phyloP scores from a whole-genome alignment of 306 rosid genomes.

The Gastrolobium bilobum region DNA sequence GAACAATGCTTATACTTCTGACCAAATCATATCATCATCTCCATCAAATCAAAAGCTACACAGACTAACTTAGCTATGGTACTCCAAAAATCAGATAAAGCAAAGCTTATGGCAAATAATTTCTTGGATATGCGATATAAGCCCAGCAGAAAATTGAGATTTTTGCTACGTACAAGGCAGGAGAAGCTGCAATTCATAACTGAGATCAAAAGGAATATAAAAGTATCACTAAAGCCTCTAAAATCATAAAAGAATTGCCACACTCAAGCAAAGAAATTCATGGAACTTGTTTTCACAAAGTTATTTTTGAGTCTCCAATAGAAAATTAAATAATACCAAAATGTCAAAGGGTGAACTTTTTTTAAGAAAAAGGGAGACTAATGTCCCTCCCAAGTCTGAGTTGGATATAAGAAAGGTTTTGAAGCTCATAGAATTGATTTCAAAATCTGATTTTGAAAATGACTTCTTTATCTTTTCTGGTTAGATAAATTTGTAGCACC shows the following conservation, averaged over 20 bases:
- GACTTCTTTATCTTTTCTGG: neutral
- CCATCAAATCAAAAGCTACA: constrained; percentile 37
- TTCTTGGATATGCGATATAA: constrained; percentile 16
- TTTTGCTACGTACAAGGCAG: constrained; percentile 14
- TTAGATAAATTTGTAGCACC: constrained; percentile 7
- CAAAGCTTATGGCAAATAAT: constrained; percentile 14
- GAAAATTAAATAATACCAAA: neutral
- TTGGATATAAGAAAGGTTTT: neutral
- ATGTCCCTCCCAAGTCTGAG: constrained; percentile 3
- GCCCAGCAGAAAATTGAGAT: constrained; percentile 2
- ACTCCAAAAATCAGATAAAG: constrained; percentile 3
- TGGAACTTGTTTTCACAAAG: neutral
- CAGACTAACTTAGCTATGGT: neutral
- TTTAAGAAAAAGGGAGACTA: neutral
- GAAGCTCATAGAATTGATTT: neutral
- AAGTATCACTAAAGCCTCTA: constrained; percentile 1
- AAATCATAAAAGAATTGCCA: neutral
- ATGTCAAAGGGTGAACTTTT: neutral
- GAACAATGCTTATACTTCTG: neutral
- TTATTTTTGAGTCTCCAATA: neutral
- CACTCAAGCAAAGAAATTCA: neutral
- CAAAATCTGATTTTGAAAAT: constrained; percentile 10
- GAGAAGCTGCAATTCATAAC: neutral
- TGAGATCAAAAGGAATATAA: neutral
- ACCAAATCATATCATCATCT: constrained; percentile 8